Base-by-base conservation (phyloP, 305 asterid genomes). In the Fraxinus platypoda region DNA sequence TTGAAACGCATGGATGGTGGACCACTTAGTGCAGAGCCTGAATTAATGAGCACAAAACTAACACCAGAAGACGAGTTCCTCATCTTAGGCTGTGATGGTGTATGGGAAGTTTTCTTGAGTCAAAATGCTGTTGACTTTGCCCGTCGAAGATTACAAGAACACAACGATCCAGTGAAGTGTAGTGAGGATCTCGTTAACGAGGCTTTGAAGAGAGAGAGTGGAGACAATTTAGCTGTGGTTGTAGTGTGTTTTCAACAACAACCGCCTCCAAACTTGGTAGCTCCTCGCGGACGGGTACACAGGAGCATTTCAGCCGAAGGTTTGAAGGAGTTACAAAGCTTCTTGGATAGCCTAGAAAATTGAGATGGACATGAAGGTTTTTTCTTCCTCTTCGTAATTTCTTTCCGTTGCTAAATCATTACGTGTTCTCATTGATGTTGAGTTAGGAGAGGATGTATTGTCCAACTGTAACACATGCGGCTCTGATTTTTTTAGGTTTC, bases 61-160 rank as follows among this genome's bases (percentile, higher is more conserved):
- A 88, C 97, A 0, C 88, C 88, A 78, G 97, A 97, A 83, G 99
- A 94, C 0, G 99, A 97, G 91, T 97, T 97, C 83, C 93, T 97
- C 73, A 91, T 97, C 81, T 89, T 97, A n/a, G 99, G 97, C 25
- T 97, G 99, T 33, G 99, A 97, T 64, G 99, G 99, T 15, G 85
- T 97, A 8, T 97, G 98, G 99, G 99, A 97, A 19, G 99, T 94
- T 62, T 94, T 97, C 73, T 85, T 88, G 92, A 94, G 97, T 90
- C 98, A 97, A 83, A 94, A 94, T 33, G 99, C 97, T 0, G 97
- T 97, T 52, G 98, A 94, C 85, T 94, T 97, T 88, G 98, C 99
- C 43, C 97, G 98, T 5, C 89, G 98, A 66, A 86, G 89, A 87
- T 95, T 97, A 19, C 98, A 92, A 76, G 97, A 91, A 81, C 99